phyloP scores from a whole-genome alignment of 106 monocot species.

The Dendrobium catenatum region DNA sequence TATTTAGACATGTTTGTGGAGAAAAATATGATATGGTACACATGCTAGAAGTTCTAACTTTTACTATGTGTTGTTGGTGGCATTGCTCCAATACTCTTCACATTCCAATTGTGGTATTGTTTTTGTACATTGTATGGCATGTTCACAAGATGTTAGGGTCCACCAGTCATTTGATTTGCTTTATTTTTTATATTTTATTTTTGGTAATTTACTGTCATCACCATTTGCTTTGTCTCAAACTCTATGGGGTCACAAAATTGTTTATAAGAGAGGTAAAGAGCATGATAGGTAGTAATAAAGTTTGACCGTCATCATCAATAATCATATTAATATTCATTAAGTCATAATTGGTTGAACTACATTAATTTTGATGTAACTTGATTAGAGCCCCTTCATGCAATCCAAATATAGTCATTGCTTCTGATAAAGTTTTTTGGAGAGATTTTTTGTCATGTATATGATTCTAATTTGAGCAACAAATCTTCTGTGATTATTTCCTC shows the following conservation, averaged over 20 bases:
- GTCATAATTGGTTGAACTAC: neutral
- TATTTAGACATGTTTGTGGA: neutral
- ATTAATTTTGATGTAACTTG: too few species aligned
- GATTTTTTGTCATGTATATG: too few species aligned
- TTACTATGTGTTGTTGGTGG: neutral
- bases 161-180: neutral
- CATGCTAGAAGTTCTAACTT: neutral
- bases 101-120: neutral
- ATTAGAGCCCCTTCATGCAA: too few species aligned
- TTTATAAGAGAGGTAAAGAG: too few species aligned
- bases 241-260: too few species aligned
- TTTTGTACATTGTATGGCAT: neutral
- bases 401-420: too few species aligned
- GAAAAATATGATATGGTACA: neutral
- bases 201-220: neutral
- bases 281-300: too few species aligned
- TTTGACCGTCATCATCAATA: neutral
- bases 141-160: neutral
- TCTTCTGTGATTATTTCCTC: too few species aligned
- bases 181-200: neutral
- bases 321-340: neutral
- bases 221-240: neutral
- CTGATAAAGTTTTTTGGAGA: too few species aligned
- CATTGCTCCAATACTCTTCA: neutral
- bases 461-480: too few species aligned